These are phyloP conservation scores for Coprinopsis strossmayeri DNA, from an alignment of 768 basidiomycete genomes.

Conservation along the genomic window DNA sequence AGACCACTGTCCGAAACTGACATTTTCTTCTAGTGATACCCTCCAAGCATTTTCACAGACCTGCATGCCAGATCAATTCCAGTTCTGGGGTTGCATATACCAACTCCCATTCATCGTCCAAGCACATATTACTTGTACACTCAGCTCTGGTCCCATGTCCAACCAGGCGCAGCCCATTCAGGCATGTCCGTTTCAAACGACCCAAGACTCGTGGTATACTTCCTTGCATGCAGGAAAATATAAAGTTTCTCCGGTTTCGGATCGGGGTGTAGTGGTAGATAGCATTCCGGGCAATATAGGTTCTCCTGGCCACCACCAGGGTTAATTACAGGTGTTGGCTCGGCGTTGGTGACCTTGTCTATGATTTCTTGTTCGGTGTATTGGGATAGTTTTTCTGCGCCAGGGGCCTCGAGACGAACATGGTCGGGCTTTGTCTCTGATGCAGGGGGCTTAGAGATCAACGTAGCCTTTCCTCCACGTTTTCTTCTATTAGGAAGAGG, in stretches of 20 bases:
- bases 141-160: constrained; percentile 51
- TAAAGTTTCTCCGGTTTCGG: constrained; percentile 88
- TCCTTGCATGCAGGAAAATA: constrained; percentile 91
- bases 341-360: constrained; percentile 32
- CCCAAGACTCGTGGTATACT: constrained; percentile 80
- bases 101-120: constrained; percentile 7
- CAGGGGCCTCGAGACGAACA: too few species aligned
- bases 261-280: constrained; percentile 88
- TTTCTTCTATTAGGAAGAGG: constrained; percentile 57
- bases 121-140: not conserved
- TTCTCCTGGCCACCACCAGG: constrained; percentile 25
- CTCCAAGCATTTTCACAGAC: not conserved
- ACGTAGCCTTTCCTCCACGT: constrained; percentile 49
- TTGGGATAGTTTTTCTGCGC: constrained; percentile 13
- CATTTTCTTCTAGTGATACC: constrained; percentile 5
- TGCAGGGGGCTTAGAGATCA: constrained; percentile 26
- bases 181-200: constrained; percentile 83
- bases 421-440: too few species aligned
- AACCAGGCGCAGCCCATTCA: constrained; percentile 76
- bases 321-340: constrained; percentile 12
- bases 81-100: constrained; percentile 1
- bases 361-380: constrained; percentile 38
- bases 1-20: not conserved
- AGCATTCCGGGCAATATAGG: constrained; percentile 85
- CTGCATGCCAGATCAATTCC: not conserved